A percentile compares a stretch with the other conserved stretches of the same genome.
Conservation (phyloP, 441 rosid genomes). For the Gossypium aridum region DNA sequence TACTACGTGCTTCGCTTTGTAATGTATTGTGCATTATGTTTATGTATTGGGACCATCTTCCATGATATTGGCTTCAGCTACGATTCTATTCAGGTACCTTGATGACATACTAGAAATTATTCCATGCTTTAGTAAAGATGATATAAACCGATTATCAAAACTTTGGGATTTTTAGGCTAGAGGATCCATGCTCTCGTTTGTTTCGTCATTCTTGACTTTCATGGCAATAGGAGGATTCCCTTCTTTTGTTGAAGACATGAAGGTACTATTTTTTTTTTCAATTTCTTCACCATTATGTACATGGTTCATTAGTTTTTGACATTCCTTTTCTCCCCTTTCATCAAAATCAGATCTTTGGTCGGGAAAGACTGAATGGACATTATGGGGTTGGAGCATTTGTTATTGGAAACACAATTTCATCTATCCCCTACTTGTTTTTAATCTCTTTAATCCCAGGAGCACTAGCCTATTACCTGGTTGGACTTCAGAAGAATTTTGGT, state of each 20-base stretch:
- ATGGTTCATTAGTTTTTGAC: too few species aligned
- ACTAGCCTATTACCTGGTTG: constrained; percentile 36
- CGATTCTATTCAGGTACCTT: constrained; percentile 38
- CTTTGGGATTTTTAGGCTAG: constrained; percentile 32
- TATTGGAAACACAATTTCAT: constrained; percentile 42
- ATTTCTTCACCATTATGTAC: too few species aligned
- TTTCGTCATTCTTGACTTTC: constrained; percentile 50
- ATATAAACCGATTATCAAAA: too few species aligned
- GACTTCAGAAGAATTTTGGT: constrained; percentile 32
- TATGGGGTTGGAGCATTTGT: constrained; percentile 42
- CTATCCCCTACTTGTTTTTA: constrained; percentile 36
- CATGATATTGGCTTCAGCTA: constrained; percentile 24
- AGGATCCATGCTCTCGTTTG: constrained; percentile 45
- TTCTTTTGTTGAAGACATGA: constrained; percentile 66
- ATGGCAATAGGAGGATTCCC: constrained; percentile 73
- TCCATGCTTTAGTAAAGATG: neutral
- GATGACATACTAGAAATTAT: neutral
- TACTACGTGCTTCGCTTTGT: constrained; percentile 45
- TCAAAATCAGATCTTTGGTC: neutral
- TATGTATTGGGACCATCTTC: constrained; percentile 41
- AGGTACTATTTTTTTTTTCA: constrained; percentile 20
- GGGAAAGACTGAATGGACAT: constrained; percentile 57
- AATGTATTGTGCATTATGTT: constrained; percentile 30
- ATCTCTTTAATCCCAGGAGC: constrained; percentile 49
- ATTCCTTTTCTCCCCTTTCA: too few species aligned